Percentiles rank a stretch among this genome's conserved stretches.
phyloP scores from a whole-genome alignment of 768 basidiomycete genomes.

The Naganishia antarctica region DNA sequence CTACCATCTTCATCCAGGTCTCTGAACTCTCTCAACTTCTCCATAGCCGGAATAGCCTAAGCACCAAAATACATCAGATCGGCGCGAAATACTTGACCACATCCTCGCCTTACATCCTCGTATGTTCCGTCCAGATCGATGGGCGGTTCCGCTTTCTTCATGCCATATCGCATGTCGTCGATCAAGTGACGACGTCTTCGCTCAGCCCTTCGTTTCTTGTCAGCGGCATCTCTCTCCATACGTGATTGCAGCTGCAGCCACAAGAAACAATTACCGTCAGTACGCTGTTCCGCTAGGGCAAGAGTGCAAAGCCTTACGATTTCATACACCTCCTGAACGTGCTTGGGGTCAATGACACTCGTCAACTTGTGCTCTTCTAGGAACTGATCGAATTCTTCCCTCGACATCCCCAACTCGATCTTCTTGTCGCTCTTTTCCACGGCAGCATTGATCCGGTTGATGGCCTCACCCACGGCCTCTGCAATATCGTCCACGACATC shows the following conservation, averaged over 20 bases:
- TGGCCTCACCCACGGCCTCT: slow-evolving; percentile 74
- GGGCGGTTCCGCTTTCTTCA: slow-evolving; percentile 80
- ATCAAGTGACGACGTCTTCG: slow-evolving; percentile 78
- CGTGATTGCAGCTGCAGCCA: slow-evolving; percentile 62
- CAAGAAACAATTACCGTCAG: neutral
- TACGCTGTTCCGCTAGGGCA: neutral
- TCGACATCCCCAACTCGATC: slow-evolving; percentile 37
- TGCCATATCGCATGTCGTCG: slow-evolving; percentile 91
- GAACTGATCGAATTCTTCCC: slow-evolving; percentile 42
- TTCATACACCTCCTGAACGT: slow-evolving; percentile 56
- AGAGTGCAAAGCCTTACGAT: slow-evolving; percentile 30
- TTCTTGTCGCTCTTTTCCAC: slow-evolving; percentile 45
- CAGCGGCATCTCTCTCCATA: slow-evolving; percentile 68
- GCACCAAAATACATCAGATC: neutral
- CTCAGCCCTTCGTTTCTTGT: slow-evolving; percentile 63
- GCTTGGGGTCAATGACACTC: slow-evolving; percentile 58
- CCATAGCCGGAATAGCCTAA: slow-evolving; percentile 69
- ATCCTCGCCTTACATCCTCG: slow-evolving; percentile 62
- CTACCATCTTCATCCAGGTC: slow-evolving; percentile 78
- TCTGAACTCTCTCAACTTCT: slow-evolving; percentile 77
- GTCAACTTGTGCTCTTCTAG: slow-evolving; percentile 51
- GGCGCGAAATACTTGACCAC: slow-evolving; percentile 24
- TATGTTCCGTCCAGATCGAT: slow-evolving; percentile 70
- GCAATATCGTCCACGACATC: slow-evolving; percentile 82
- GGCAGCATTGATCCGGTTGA: slow-evolving; percentile 54